phyloP scores from a whole-genome alignment of 2,329 filamentous ascomycete species.

The Cyanodermella asteris region DNA sequence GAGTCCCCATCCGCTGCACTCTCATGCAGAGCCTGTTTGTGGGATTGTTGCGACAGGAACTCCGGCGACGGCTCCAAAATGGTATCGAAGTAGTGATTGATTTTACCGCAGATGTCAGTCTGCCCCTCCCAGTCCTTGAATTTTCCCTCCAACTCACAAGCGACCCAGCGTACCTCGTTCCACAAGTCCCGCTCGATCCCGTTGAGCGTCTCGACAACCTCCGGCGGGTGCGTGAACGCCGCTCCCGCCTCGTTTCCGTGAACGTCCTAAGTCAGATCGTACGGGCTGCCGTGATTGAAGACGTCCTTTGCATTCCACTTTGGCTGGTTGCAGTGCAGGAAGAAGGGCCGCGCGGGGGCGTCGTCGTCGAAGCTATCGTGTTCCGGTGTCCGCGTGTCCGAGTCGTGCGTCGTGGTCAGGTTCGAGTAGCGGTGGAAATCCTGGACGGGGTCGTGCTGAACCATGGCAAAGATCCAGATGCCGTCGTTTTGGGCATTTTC shows the following conservation, averaged over 20 bases:
- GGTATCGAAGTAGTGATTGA: too few species aligned
- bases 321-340: constrained; percentile 19
- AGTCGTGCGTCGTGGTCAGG: too few species aligned
- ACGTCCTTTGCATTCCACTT: constrained; percentile 8
- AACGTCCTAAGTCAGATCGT: too few species aligned
- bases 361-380: too few species aligned
- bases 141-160: constrained; percentile 1
- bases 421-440: too few species aligned
- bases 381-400: too few species aligned
- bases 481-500: background rate
- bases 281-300: constrained; percentile 3
- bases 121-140: constrained; percentile 3
- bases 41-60: too few species aligned
- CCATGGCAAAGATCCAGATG: constrained; percentile 1
- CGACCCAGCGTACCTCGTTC: constrained; percentile 4
- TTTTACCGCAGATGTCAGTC: constrained; percentile 2
- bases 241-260: too few species aligned
- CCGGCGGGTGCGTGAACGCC: too few species aligned
- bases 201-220: background rate
- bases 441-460: constrained; percentile 4
- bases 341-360: constrained; percentile 4
- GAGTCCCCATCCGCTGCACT: too few species aligned
- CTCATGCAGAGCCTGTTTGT: too few species aligned
- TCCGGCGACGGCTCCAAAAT: too few species aligned
- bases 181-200: constrained; percentile 4